Percentiles rank a stretch among this genome's conserved stretches.
These are phyloP conservation scores for Datisca glomerata DNA, from an alignment of 306 rosid genomes.

Conservation along the genomic window DNA sequence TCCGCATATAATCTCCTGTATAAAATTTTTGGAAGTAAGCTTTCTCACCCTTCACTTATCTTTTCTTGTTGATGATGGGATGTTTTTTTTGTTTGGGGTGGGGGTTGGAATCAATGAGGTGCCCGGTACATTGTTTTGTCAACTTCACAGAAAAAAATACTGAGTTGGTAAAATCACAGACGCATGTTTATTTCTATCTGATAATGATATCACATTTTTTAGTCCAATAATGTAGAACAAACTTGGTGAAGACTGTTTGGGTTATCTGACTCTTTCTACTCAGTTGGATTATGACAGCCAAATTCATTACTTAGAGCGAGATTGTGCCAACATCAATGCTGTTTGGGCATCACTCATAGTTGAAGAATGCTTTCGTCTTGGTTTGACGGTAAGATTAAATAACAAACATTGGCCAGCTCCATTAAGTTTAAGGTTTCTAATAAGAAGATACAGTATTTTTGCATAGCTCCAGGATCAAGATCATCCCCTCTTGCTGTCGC, in stretches of 20 bases:
- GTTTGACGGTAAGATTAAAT: conserved; percentile 65
- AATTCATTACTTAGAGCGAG: conserved; percentile 26
- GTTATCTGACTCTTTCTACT: conserved; percentile 31
- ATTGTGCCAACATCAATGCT: conserved; percentile 66
- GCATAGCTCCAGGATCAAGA: conserved; percentile 96
- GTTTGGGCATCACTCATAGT: conserved; percentile 88
- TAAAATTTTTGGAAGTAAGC: too few relatives aligned
- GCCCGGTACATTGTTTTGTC: too few relatives aligned
- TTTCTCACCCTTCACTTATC: too few relatives aligned
- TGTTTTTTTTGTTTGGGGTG: too few relatives aligned
- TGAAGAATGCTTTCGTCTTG: conserved; percentile 95
- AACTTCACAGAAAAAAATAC: too few relatives aligned
- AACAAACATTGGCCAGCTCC: conserved; percentile 8
- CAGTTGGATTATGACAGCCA: conserved; percentile 56
- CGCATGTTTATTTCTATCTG: too few relatives aligned
- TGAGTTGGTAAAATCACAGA: too few relatives aligned
- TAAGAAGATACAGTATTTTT: conserved; percentile 68
- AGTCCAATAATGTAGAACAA: too few relatives aligned
- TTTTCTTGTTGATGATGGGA: too few relatives aligned
- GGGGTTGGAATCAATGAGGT: too few relatives aligned
- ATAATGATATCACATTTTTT: too few relatives aligned
- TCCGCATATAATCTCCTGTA: too few relatives aligned
- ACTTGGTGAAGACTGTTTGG: conserved; percentile 23
- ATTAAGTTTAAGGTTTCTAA: conserved; percentile 21
- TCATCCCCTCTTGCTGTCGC: conserved; percentile 98